Percentiles rank a stretch among this genome's conserved stretches.
phyloP scores from a whole-genome alignment of 2,329 filamentous ascomycete genomes.

The Aspergillus sp. region DNA sequence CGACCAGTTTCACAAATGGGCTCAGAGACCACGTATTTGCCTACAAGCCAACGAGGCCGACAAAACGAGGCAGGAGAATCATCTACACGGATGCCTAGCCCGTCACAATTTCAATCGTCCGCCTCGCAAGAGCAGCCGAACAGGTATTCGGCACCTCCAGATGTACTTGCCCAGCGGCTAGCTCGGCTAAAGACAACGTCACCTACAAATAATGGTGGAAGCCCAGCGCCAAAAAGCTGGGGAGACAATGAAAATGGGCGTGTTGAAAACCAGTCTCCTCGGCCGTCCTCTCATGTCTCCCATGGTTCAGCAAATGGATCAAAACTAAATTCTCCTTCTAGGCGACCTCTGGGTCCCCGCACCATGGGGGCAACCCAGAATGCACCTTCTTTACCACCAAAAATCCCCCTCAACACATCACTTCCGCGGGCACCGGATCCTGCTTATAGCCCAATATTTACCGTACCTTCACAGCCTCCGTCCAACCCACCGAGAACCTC shows the following conservation, averaged over 20 bases:
- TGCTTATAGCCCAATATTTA: conserved; percentile 49
- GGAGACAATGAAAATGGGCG: conserved; percentile 16
- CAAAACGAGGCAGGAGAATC: conserved; percentile 21
- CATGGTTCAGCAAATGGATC: conserved; percentile 19
- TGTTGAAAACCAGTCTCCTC: conserved; percentile 23
- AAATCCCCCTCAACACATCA: conserved; percentile 42
- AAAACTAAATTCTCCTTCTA: conserved; percentile 22
- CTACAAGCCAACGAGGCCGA: conserved; percentile 22
- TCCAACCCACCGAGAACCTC: conserved; percentile 42
- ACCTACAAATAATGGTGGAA: conserved; percentile 14
- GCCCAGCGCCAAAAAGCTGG: conserved; percentile 10
- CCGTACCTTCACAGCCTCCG: conserved; percentile 38
- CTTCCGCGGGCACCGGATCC: conserved; percentile 50
- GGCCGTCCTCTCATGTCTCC: conserved; percentile 23
- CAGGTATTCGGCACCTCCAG: conserved; percentile 29
- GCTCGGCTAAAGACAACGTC: conserved; percentile 36
- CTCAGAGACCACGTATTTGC: conserved; percentile 13
- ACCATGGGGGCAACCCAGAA: conserved; percentile 39
- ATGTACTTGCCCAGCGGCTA: conserved; percentile 44
- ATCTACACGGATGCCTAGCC: conserved; percentile 42
- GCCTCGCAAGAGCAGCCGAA: conserved; percentile 24
- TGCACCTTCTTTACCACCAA: conserved; percentile 42
- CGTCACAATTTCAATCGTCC: conserved; percentile 34
- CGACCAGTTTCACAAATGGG: conserved; percentile 12
- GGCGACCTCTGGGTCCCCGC: conserved; percentile 43